These are phyloP conservation scores for Yamadazyma sp. DNA, from an alignment of 1,139 yeast genomes.

Conservation along the genomic window DNA sequence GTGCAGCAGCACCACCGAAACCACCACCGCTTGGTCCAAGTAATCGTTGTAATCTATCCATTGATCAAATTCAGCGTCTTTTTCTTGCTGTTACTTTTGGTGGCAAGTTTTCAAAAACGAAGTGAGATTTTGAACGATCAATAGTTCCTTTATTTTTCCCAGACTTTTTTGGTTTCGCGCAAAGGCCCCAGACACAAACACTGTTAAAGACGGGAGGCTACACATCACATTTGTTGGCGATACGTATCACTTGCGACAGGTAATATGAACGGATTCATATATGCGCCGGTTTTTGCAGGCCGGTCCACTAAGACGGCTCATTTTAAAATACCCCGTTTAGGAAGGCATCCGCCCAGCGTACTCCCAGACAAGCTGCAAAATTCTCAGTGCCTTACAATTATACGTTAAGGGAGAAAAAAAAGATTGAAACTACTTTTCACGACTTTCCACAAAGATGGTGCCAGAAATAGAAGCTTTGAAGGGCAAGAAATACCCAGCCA, in stretches of 20 bases:
- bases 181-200: no score
- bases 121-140: slow-evolving; percentile 2
- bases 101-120: slow-evolving; percentile 8
- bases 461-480: slow-evolving; percentile 18
- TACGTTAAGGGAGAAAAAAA: background rate
- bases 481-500: slow-evolving; percentile 69
- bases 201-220: no score
- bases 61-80: slow-evolving; percentile 16
- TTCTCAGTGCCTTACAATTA: slow-evolving; percentile 4
- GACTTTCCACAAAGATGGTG: slow-evolving; percentile 5
- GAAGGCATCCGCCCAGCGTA: no score
- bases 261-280: no score
- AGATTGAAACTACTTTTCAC: background rate
- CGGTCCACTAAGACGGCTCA: no score
- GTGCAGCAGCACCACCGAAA: slow-evolving; percentile 50
- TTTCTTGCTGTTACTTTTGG: slow-evolving; percentile 1
- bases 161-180: background rate
- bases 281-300: no score
- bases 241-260: no score
- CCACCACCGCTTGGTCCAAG: slow-evolving; percentile 62
- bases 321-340: no score
- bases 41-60: slow-evolving; percentile 78
- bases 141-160: background rate
- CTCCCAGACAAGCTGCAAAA: slow-evolving; percentile 2
- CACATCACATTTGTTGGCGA: no score